phyloP scores from a whole-genome alignment of 257 asterid genomes.

The Forsythia viridissima region DNA sequence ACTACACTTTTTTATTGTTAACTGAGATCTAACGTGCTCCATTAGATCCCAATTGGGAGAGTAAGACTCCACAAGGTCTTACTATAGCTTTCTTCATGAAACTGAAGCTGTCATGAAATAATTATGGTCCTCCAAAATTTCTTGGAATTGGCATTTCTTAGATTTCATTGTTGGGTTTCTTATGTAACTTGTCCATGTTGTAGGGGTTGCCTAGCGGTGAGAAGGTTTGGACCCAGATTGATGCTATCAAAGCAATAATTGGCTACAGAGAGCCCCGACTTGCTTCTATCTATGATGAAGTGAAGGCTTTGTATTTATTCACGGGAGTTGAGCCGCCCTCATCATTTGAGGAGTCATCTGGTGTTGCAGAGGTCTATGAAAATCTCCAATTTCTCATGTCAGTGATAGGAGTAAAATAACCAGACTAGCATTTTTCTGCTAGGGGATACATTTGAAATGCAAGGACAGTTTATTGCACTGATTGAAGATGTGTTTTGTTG shows the following conservation, averaged over 20 bases:
- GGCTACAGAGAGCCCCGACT: slow-evolving; percentile 54
- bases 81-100: too few species aligned
- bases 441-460: not conserved
- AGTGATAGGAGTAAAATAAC: not conserved
- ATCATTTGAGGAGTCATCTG: too few species aligned
- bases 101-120: too few species aligned
- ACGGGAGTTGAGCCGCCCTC: too few species aligned
- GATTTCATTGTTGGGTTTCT: not conserved
- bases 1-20: not conserved
- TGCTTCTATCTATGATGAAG: slow-evolving; percentile 47
- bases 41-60: too few species aligned
- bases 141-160: not conserved
- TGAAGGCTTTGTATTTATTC: slow-evolving; percentile 50
- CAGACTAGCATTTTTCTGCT: not conserved
- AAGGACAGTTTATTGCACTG: not conserved
- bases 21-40: too few species aligned
- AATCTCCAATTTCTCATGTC: too few species aligned
- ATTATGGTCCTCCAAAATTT: too few species aligned
- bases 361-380: too few species aligned
- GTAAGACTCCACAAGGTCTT: too few species aligned
- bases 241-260: slow-evolving; percentile 57
- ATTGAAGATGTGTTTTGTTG: too few species aligned
- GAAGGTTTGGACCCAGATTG: slow-evolving; percentile 63
- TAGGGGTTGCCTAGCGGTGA: slow-evolving; percentile 37
- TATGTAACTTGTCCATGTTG: not conserved